Evolutionary conservation across 257 asterid species (phyloP).

Genomic region (Solanum piurae): DNA sequence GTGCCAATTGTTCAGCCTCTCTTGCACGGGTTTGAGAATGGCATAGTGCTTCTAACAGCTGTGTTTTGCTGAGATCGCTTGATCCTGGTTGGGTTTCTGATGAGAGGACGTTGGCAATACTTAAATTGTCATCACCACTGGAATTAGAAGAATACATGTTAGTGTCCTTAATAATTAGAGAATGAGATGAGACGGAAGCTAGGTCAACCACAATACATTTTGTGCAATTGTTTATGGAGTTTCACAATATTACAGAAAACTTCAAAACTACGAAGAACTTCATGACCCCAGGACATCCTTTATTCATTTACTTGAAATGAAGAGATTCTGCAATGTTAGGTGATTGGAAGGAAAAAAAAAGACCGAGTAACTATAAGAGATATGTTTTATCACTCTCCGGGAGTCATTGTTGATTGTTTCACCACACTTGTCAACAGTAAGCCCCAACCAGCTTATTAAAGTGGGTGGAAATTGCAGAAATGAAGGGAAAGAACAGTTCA

Average conservation of each 20-base stretch:
- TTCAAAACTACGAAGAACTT: not conserved
- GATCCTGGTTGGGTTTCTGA: slow-evolving; percentile 9
- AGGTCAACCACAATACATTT: not conserved
- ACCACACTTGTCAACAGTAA: not conserved
- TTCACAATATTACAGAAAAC: not conserved
- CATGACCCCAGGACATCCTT: not conserved
- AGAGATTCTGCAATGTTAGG: not conserved
- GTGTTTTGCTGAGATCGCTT: slow-evolving; percentile 26
- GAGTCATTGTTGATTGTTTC: not conserved
- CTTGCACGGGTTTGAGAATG: slow-evolving; percentile 73
- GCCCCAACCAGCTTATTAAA: not conserved
- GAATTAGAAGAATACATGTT: not conserved
- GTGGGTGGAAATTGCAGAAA: not conserved
- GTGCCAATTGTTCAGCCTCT: slow-evolving; percentile 59
- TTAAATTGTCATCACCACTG: slow-evolving; percentile 6
- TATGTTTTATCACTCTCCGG: not conserved
- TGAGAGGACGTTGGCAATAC: slow-evolving; percentile 13
- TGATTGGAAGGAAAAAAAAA: not conserved
- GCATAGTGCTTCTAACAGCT: slow-evolving; percentile 56
- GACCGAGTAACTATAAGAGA: not conserved
- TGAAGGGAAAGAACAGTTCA: not conserved
- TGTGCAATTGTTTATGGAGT: not conserved
- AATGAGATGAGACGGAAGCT: not conserved
- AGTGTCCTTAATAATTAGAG: not conserved
- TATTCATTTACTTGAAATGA: not conserved